These are phyloP conservation scores for Fonsecaea pugnacius DNA, from an alignment of 2,329 filamentous ascomycete species.

Conservation along the genomic window DNA sequence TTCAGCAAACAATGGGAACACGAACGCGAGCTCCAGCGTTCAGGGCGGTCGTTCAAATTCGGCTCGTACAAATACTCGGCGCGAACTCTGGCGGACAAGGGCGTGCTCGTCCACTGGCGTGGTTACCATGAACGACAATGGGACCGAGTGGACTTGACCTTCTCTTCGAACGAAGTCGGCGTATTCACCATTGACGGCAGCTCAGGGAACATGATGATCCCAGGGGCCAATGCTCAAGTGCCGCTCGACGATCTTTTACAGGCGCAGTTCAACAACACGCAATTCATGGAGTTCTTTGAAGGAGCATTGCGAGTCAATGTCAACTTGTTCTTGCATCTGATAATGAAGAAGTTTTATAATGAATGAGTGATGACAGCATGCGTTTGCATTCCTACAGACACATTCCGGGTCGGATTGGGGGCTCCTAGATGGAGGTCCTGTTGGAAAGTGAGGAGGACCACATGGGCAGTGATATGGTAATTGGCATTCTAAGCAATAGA, in stretches of 20 bases:
- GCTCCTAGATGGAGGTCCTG: not conserved
- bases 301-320: slow-evolving; percentile 86
- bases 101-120: slow-evolving; percentile 88
- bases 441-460: slow-evolving; percentile 10
- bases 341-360: slow-evolving; percentile 98
- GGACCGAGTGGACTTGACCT: slow-evolving; percentile 91
- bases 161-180: slow-evolving; percentile 90
- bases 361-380: slow-evolving; percentile 41
- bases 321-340: slow-evolving; percentile 91
- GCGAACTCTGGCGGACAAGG: slow-evolving; percentile 85
- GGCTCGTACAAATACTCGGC: slow-evolving; percentile 97
- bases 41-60: slow-evolving; percentile 93
- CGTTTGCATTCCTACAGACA: slow-evolving; percentile 10
- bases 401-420: not conserved
- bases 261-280: slow-evolving; percentile 94
- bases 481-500: not conserved
- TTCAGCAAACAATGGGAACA: slow-evolving; percentile 99
- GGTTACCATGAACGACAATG: slow-evolving; percentile 82
- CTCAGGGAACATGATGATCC: slow-evolving; percentile 91
- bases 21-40: slow-evolving; percentile 89
- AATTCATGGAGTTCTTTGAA: slow-evolving; percentile 95
- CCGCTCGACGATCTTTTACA: slow-evolving; percentile 92
- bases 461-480: not conserved
- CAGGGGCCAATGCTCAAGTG: slow-evolving; percentile 84
- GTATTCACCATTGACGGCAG: slow-evolving; percentile 91